These are phyloP conservation scores for Agrocybe chaxingu DNA, from an alignment of 768 basidiomycete genomes.

Conservation along the genomic window DNA sequence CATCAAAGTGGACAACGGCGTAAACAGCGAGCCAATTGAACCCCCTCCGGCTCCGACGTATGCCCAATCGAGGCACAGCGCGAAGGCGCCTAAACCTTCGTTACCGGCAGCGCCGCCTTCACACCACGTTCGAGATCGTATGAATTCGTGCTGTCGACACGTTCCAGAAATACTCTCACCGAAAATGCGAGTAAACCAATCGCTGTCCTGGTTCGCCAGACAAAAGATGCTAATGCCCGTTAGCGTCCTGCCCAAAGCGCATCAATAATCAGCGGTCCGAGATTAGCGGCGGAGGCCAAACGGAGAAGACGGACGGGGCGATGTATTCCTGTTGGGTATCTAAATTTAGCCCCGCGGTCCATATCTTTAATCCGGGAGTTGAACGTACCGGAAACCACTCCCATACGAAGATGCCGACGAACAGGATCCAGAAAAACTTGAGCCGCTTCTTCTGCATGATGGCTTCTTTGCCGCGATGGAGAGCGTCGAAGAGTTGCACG, in stretches of 20 bases:
- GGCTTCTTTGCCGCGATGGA: slow-evolving; percentile 40
- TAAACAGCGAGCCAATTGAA: slow-evolving; percentile 33
- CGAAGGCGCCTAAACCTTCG: slow-evolving; percentile 52
- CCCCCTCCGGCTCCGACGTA: slow-evolving; percentile 34
- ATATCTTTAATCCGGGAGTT: no score
- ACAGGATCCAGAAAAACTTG: slow-evolving; percentile 47
- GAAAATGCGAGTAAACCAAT: slow-evolving; percentile 42
- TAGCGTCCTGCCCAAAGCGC: slow-evolving; percentile 22
- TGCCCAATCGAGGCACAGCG: slow-evolving; percentile 56
- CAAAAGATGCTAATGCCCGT: slow-evolving; percentile 48
- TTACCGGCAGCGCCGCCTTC: slow-evolving; percentile 44
- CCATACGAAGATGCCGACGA: slow-evolving; percentile 39
- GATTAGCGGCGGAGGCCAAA: background rate
- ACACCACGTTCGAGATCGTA: slow-evolving; percentile 7
- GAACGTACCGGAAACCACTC: slow-evolving; percentile 33
- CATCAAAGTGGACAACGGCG: slow-evolving; percentile 45
- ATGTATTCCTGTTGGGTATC: slow-evolving; percentile 15
- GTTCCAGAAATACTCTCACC: slow-evolving; percentile 18
- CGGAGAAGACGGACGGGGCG: slow-evolving; percentile 10
- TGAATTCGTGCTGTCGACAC: background rate
- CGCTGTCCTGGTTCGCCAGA: slow-evolving; percentile 34
- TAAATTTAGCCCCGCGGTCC: background rate
- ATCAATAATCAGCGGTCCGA: background rate
- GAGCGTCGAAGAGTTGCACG: slow-evolving; percentile 39
- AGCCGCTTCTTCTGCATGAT: slow-evolving; percentile 31